These are phyloP conservation scores for Talaromyces borbonicus DNA, from an alignment of 495 filamentous ascomycete genomes.

Conservation along the genomic window DNA sequence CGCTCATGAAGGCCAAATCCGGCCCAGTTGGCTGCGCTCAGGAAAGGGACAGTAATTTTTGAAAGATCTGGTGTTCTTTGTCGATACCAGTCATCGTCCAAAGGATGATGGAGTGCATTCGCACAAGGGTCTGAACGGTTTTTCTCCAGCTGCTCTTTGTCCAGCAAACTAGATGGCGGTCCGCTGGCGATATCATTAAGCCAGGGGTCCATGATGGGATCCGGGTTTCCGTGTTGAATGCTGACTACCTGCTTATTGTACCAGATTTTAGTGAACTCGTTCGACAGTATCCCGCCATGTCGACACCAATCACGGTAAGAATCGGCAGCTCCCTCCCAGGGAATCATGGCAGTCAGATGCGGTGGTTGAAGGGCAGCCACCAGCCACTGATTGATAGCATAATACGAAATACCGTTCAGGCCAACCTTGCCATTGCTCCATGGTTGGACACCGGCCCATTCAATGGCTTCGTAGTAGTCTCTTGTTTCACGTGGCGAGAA, in stretches of 20 bases:
- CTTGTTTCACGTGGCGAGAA: slow-evolving; percentile 37
- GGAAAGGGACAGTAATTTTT: neutral
- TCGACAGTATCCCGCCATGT: slow-evolving; percentile 46
- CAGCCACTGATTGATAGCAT: slow-evolving; percentile 44
- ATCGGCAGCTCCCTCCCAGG: slow-evolving; percentile 48
- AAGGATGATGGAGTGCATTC: neutral
- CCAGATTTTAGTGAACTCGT: slow-evolving; percentile 45
- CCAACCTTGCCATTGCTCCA: slow-evolving; percentile 47
- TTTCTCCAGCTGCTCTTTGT: neutral
- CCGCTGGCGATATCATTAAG: neutral
- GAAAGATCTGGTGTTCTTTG: neutral
- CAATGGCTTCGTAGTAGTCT: slow-evolving; percentile 39
- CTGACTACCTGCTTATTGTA: slow-evolving; percentile 44
- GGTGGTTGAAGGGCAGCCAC: slow-evolving; percentile 41
- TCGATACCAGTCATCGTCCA: neutral
- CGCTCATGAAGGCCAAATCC: slow-evolving; percentile 5
- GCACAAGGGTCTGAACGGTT: neutral
- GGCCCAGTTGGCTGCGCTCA: neutral
- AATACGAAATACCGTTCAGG: slow-evolving; percentile 43
- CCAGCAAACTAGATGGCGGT: neutral
- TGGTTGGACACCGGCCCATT: slow-evolving; percentile 39
- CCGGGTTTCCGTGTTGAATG: slow-evolving; percentile 43
- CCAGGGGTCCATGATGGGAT: neutral
- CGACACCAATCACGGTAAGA: slow-evolving; percentile 43
- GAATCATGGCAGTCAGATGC: slow-evolving; percentile 40